phyloP scores from a whole-genome alignment of 148 eudicot species.

The Chenopodium berlandieri region DNA sequence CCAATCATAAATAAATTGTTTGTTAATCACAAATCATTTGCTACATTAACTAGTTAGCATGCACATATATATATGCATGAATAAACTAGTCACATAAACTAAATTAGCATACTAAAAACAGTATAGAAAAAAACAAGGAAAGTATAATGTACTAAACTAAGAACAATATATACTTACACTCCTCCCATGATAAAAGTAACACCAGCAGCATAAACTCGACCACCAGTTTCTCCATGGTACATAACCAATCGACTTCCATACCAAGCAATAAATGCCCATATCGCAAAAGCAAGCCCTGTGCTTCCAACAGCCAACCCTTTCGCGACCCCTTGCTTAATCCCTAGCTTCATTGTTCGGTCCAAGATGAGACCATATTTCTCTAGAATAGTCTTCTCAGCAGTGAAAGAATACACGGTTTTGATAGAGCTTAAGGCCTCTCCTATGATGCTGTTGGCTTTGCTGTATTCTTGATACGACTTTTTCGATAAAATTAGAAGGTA shows the following conservation, averaged over 20 bases:
- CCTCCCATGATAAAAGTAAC: conserved; percentile 85
- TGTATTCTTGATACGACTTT: conserved; percentile 58
- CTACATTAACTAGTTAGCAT: no score
- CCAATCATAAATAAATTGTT: no score
- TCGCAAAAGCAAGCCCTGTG: conserved; percentile 74
- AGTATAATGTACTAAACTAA: no score
- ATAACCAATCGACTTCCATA: conserved; percentile 86
- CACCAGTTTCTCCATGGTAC: conserved; percentile 86
- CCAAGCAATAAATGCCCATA: conserved; percentile 97
- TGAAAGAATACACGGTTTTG: conserved; percentile 78
- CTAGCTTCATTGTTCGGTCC: conserved; percentile 57
- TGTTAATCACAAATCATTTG: no score
- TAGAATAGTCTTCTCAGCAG: conserved; percentile 71
- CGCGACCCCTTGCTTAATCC: conserved; percentile 75
- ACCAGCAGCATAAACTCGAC: conserved; percentile 78
- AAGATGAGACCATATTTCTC: conserved; percentile 58
- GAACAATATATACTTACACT: conserved; percentile 46
- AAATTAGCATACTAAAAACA: no score
- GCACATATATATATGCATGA: no score
- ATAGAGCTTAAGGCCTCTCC: conserved; percentile 85
- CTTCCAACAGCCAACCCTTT: conserved; percentile 96
- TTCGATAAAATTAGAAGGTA: conserved; percentile 60
- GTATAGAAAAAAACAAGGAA: no score
- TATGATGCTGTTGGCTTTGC: conserved; percentile 64
- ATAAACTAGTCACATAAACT: no score